phyloP scores from a whole-genome alignment of 2,329 filamentous ascomycete species.

The Epichloe hybrida region DNA sequence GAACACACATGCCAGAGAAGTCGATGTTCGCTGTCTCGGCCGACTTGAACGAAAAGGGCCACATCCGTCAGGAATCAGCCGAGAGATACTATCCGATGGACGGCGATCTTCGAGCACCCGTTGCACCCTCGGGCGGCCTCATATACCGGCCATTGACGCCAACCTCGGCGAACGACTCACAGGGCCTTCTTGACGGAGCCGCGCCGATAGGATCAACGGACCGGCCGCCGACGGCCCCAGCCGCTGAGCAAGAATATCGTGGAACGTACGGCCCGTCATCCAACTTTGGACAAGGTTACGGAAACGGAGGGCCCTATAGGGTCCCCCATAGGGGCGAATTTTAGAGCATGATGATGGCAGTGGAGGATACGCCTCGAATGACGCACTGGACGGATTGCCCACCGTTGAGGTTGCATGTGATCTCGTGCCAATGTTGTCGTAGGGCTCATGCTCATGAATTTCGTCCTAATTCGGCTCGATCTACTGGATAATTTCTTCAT shows the following conservation, averaged over 20 bases:
- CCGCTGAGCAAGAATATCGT: slow-evolving; percentile 3
- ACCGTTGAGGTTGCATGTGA: neutral
- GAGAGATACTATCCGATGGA: slow-evolving; percentile 19
- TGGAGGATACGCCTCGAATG: neutral
- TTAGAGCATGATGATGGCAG: neutral
- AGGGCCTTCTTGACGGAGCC: slow-evolving; percentile 25
- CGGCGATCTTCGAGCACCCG: slow-evolving; percentile 10
- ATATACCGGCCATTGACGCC: slow-evolving; percentile 26
- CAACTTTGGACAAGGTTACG: slow-evolving; percentile 9
- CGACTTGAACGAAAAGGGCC: slow-evolving; percentile 22
- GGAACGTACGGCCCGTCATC: slow-evolving; percentile 8
- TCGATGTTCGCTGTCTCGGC: slow-evolving; percentile 31
- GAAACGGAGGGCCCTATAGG: neutral
- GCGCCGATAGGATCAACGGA: slow-evolving; percentile 24
- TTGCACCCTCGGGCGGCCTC: slow-evolving; percentile 15
- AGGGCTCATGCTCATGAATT: neutral
- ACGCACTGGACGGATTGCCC: neutral
- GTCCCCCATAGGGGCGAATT: neutral
- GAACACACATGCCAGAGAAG: slow-evolving; percentile 19
- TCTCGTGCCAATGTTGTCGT: neutral
- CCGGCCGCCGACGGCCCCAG: slow-evolving; percentile 3
- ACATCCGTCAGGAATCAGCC: slow-evolving; percentile 16
- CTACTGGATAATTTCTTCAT: neutral
- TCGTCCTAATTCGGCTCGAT: neutral
- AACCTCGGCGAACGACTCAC: slow-evolving; percentile 19